Percentiles rank a stretch among this genome's conserved stretches.
Evolutionary conservation across 305 asterid genomes (phyloP).

Genomic region (Rubia tinctorum): DNA sequence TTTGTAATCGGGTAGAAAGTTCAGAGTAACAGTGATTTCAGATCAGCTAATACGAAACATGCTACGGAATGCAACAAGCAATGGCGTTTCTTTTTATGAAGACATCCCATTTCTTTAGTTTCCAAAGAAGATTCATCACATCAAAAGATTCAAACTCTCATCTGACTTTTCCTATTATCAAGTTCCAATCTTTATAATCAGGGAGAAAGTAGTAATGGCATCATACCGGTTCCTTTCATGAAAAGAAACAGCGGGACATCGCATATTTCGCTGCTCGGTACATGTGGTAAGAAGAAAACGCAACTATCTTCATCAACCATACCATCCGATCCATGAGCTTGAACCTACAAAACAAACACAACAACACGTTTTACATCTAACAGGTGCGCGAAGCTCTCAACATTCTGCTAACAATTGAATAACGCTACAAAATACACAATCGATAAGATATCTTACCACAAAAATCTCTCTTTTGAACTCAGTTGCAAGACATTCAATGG

Average conservation of each 20-base stretch:
- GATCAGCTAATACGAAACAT: too few relatives aligned
- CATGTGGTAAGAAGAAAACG: constrained; percentile 89
- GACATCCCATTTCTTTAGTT: too few relatives aligned
- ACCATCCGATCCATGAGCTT: constrained; percentile 97
- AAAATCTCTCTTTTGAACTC: constrained; percentile 89
- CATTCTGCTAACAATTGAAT: background rate
- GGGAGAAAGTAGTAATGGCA: background rate
- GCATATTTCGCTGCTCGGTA: constrained; percentile 78
- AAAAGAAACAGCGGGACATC: constrained; percentile 83
- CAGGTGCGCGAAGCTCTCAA: too few relatives aligned
- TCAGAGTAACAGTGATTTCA: too few relatives aligned
- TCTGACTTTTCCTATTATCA: background rate
- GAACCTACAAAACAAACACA: constrained; percentile 47
- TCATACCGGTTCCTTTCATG: constrained; percentile 96
- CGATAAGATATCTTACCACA: constrained; percentile 54
- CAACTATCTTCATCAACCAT: constrained; percentile 96
- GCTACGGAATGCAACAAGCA: too few relatives aligned
- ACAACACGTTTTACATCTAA: background rate
- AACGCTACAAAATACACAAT: background rate
- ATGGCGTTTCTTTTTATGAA: too few relatives aligned
- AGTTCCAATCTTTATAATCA: background rate
- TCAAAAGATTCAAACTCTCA: background rate
- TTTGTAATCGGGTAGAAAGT: background rate
- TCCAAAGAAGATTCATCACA: too few relatives aligned
- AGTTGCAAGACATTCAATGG: constrained; percentile 90